Evolutionary conservation across 768 basidiomycete genomes (phyloP), one percentile per base, ranked within the genome.

Genomic region (Podaxis sp.): DNA sequence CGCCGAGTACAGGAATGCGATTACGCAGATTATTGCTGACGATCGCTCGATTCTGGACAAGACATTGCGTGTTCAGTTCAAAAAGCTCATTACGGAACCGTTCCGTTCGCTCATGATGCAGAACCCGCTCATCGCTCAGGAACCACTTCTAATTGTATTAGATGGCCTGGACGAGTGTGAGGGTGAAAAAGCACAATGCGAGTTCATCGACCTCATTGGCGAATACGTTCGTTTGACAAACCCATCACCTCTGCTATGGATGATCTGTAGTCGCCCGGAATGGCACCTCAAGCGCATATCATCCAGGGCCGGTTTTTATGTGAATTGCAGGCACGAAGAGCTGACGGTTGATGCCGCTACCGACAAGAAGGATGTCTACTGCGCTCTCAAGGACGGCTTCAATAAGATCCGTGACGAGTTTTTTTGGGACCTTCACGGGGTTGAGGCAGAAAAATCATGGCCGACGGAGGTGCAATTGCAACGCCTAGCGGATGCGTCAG

Each of bases 151-250:
- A 2, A 37, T 65, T 13, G 20, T 65, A 1, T 20, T 65, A 6
- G 64, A 65, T 37, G 64, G 60, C 2, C 37, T 65, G 3, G 64
- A 65, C 36, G 64, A 65, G 40, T 65, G 64, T 41, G n/a, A 54
- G 0, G 56, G 56, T 3, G 33, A 26, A 4, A 24, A 52, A 1
- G 22, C 40, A 13, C 60, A 58, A 41, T 30, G 52, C 6, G 52
- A 56, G 3, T n/a, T 62, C 5, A 38, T 62, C 12, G 37, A 41
- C 3, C 13, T 61, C 2, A 40, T 56, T 15, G 54, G 37, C 20
- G 54, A 38, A 40, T 37, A 22, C 0, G 24, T 37, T 15, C n/a
- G 17, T 3, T 13, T 20, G 8, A 12, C 22, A 12, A 22, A 46
- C 15, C 11, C 8, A 5, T 52, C 54, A 15, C 60, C 60, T 20